Evolutionary conservation across 2,329 filamentous ascomycete genomes (phyloP).

Genomic region (Ophiostoma perfectum): DNA sequence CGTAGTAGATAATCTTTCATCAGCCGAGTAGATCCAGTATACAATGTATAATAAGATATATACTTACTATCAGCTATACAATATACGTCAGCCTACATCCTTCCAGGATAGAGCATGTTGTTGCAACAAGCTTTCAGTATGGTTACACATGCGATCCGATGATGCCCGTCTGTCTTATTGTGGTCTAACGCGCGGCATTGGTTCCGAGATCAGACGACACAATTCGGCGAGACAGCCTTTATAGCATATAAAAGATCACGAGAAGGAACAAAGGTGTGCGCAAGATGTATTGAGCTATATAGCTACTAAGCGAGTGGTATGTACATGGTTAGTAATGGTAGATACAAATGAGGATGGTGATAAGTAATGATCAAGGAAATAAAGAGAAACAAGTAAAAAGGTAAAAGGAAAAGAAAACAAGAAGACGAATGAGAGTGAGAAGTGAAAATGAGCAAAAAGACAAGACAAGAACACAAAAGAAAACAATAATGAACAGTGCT

Average conservation of each 20-base stretch:
- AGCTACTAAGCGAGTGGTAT: slow-evolving; percentile 3
- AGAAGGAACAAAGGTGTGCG: neutral
- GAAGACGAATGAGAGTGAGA: neutral
- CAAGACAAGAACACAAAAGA: neutral
- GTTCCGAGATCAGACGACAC: neutral
- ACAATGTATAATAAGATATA: neutral
- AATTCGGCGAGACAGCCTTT: neutral
- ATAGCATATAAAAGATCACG: neutral
- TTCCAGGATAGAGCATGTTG: neutral
- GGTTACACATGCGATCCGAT: neutral
- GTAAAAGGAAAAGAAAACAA: neutral
- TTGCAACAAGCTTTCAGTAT: neutral
- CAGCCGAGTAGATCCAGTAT: too few species aligned
- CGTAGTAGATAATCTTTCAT: too few species aligned
- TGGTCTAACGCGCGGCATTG: neutral
- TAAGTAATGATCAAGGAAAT: neutral
- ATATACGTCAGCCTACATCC: neutral
- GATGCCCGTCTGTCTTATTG: neutral
- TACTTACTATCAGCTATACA: neutral
- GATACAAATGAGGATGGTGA: neutral
- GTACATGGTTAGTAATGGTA: neutral
- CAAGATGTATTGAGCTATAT: neutral
- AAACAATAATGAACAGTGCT: neutral
- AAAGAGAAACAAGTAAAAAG: neutral
- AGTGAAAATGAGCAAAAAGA: neutral